Base-by-base conservation (phyloP, 805 yeast species). In the Candida koratica region DNA sequence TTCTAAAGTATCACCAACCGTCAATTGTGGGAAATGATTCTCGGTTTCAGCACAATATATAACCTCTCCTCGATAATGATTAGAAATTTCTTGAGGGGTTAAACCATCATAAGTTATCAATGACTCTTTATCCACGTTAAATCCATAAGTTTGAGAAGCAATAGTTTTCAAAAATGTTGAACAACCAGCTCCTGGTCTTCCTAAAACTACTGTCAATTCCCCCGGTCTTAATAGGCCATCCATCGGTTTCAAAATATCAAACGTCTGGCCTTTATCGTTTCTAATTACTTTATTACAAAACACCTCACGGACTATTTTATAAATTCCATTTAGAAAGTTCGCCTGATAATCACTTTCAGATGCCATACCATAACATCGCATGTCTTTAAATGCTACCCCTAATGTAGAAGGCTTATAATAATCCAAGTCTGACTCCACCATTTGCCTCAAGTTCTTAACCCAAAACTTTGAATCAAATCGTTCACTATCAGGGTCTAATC, bases 331-430 rank as follows among this genome's bases (percentile, higher is more conserved):
- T 17, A 67, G 48, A 3, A 77, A 73, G 3, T 81, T 79, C 3
- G 77, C 64, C 55, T 79, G 85, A 55, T 75, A 81, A 50, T 81
- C 84, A 8, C 81, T 71, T 54, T 79, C 86, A 3, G 79, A 67
- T 3, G 86, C 82, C 35, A 75, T 67, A 54, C 87, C 88, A 43
- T 58, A 71, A 3, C 82, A 84, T 39, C 81, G 53, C 48, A 81
- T 60, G 48, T 78, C 58, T 39, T 69, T 67, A 66, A 76, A 79
- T 6, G 76, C 75, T 41, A 81, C 56, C 15, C 84, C 83, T 45
- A 81, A 58, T 12, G 73, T 62, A 19, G 78, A 64, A 14, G 81
- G 83, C 50, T 73, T 77, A 52, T 75, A 81, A 57, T 75, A 76
- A 16, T 79, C 84, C 0, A 76, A 75, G 47, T 81, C 83, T 2